Percentiles rank a stretch among this genome's conserved stretches.
These are phyloP conservation scores for Phaeosphaeriaceae sp. DNA, from an alignment of 2,329 filamentous ascomycete genomes.

Conservation along the genomic window DNA sequence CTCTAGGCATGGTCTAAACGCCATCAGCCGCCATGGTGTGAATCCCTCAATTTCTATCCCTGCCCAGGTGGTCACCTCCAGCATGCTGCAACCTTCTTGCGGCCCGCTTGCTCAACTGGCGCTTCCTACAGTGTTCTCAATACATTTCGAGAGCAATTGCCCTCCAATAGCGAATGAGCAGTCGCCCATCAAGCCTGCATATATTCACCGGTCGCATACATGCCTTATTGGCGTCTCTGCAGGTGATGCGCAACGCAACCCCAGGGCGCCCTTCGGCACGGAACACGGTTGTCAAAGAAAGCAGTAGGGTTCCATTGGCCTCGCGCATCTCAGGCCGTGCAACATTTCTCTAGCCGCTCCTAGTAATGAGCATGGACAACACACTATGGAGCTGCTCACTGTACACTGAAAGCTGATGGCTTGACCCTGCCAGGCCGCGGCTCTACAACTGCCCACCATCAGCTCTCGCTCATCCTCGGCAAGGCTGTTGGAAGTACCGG, in stretches of 20 bases:
- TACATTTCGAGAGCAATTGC: slow-evolving; percentile 15
- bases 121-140: slow-evolving; percentile 9
- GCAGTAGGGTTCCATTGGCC: slow-evolving; percentile 12
- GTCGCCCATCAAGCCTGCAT: slow-evolving; percentile 15
- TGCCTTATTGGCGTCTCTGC: slow-evolving; percentile 14
- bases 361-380: slow-evolving; percentile 9
- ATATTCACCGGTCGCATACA: slow-evolving; percentile 24
- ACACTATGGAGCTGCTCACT: slow-evolving; percentile 12
- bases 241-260: slow-evolving; percentile 16
- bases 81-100: slow-evolving; percentile 23
- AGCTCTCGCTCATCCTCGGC: slow-evolving; percentile 21
- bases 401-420: slow-evolving; percentile 18
- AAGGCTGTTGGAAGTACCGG: slow-evolving; percentile 22
- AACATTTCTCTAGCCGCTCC: slow-evolving; percentile 16
- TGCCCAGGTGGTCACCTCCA: slow-evolving; percentile 25
- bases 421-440: slow-evolving; percentile 12
- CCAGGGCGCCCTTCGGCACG: slow-evolving; percentile 26
- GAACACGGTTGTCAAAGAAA: slow-evolving; percentile 22
- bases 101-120: slow-evolving; percentile 17
- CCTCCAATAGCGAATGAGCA: slow-evolving; percentile 27
- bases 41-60: slow-evolving; percentile 16
- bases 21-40: slow-evolving; percentile 15
- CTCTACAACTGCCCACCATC: slow-evolving; percentile 15
- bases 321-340: slow-evolving; percentile 1
- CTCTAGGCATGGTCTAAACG: slow-evolving; percentile 6